Evolutionary conservation across 345 rosid species (phyloP), one percentile per base, ranked within the genome.

Genomic region (Raphanus raphanistrum): DNA sequence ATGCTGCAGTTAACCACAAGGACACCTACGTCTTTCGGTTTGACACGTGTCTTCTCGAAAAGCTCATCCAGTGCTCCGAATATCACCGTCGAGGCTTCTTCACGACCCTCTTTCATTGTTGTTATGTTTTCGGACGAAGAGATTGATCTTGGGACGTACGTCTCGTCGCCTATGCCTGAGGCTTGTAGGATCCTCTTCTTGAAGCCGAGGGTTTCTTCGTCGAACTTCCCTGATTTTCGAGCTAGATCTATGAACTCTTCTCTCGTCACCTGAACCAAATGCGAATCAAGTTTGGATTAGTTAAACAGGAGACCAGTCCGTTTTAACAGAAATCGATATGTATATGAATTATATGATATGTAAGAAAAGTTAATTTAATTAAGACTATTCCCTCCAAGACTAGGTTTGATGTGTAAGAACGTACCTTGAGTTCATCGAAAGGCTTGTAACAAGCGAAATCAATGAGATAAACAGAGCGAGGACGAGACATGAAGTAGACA

Each of bases 1-100:
- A 92, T 83, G 82, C 98, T 94, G 80, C 99, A 94, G 78, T 92
- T 94, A 16, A 94, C 97, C 6, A 95, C 97, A 1, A 95, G 90
- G 29, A 95, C 88, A 0, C 98, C 94, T 0, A 95, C 86, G 76
- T 95, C 99, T 76, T 95, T 92, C 0, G 97, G 96, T 29, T 91
- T 85, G 70, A 95, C 81, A 52, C 83, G 81, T 31, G 96, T 90
- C 79, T 95, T 92, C 78, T 88, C 87, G 55, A 95, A 91, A 4
- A 92, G 92, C 76, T 92, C 98, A 57, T 95, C 97, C 0, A 95
- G 86, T 4, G 98, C 97, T 0, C 97, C 96, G 8, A 95, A 92
- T 76, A 95, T 92, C 13, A 91, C 94, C 41, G 68, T 80, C 0
- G 96, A 86, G 8, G 99, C 98, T 79, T 95, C 99, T 2, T 79